These are phyloP conservation scores for Venturia carpophila DNA, from an alignment of 2,329 filamentous ascomycete genomes.

Conservation along the genomic window DNA sequence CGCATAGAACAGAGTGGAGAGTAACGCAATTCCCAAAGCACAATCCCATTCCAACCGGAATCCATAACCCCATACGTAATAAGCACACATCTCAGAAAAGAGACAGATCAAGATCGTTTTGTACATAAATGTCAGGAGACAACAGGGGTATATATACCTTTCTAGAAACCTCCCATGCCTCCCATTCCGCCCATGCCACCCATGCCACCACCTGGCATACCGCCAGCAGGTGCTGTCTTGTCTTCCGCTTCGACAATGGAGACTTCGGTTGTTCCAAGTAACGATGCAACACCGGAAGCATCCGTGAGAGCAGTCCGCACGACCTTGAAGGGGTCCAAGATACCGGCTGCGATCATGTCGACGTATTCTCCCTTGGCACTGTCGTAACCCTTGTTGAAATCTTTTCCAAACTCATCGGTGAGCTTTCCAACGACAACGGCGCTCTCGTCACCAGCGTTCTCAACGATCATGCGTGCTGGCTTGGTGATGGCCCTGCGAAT, in stretches of 20 bases:
- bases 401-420: conserved; percentile 78
- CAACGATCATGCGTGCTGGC: conserved; percentile 88
- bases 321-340: conserved; percentile 98
- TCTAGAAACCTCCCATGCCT: conserved; percentile 35
- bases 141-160: conserved; percentile 5
- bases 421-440: conserved; percentile 97
- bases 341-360: conserved; percentile 95
- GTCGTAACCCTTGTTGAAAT: conserved; percentile 99
- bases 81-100: neutral
- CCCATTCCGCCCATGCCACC: conserved; percentile 55
- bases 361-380: conserved; percentile 96
- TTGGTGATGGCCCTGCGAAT: conserved; percentile 97
- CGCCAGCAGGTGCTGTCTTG: conserved; percentile 55
- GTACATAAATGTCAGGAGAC: neutral
- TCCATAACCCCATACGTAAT: neutral
- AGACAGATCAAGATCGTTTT: neutral
- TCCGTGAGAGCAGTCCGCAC: conserved; percentile 93
- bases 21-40: neutral
- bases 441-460: conserved; percentile 95
- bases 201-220: conserved; percentile 36
- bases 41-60: neutral
- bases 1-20: conserved; percentile 2
- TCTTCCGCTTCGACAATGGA: conserved; percentile 94
- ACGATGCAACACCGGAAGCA: conserved; percentile 89
- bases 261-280: conserved; percentile 96